Evolutionary conservation across 23 red algal genomes (phyloP).

Genomic region (Cyanidioschyzon merolae): DNA sequence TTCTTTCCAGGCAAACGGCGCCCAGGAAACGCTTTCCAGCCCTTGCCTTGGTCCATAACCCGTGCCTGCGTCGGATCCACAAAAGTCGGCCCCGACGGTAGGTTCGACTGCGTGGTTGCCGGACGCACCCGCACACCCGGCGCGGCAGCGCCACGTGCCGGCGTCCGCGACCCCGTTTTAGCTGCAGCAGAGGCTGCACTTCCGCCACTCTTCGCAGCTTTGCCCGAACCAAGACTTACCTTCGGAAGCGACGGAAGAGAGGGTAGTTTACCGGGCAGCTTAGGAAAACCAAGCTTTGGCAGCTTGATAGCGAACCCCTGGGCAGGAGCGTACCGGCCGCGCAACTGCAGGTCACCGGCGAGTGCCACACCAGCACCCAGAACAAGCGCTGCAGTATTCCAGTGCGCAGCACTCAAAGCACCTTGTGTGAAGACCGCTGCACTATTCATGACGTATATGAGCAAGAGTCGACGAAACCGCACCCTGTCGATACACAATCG

Average conservation of each 20-base stretch:
- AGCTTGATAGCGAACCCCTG: background rate
- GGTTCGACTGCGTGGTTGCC: background rate
- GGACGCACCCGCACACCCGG: background rate
- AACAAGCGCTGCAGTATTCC: background rate
- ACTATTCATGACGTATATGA: background rate
- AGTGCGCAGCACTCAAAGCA: background rate
- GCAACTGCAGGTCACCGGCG: background rate
- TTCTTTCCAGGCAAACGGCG: background rate
- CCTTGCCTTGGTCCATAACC: background rate
- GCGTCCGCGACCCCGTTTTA: background rate
- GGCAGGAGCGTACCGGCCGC: background rate
- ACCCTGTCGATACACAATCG: too few species aligned
- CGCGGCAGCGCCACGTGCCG: background rate
- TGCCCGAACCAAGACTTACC: background rate
- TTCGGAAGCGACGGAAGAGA: background rate
- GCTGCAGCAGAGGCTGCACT: background rate
- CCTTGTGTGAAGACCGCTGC: background rate
- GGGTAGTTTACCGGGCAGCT: background rate
- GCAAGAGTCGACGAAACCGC: background rate
- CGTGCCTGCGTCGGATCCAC: background rate
- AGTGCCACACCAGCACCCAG: background rate
- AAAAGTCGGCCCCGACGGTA: background rate
- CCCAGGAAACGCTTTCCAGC: background rate
- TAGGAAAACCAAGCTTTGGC: background rate
- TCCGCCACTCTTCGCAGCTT: background rate